phyloP scores from a whole-genome alignment of 1,139 yeast species.

The Entelexis paramagnoliae region DNA sequence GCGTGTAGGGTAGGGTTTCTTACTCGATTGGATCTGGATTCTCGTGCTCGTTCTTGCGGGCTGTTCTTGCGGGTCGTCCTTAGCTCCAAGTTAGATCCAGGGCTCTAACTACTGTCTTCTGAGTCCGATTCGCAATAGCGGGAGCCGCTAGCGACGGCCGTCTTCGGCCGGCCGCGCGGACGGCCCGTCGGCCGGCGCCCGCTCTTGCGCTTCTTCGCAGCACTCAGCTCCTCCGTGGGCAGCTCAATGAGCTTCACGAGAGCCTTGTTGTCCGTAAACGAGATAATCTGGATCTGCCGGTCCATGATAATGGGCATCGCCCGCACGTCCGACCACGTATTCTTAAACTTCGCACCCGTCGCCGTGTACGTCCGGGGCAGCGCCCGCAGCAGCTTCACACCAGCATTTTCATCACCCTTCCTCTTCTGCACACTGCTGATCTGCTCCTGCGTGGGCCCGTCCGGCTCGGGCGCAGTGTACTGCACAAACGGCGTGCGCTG shows the following conservation, averaged over 20 bases:
- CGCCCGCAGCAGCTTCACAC: not conserved
- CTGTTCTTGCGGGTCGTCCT: too few species aligned
- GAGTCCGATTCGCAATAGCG: too few species aligned
- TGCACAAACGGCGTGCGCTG: not conserved
- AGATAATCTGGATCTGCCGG: not conserved
- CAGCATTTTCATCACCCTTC: conserved; percentile 30
- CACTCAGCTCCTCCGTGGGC: not conserved
- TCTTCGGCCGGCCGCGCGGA: not conserved
- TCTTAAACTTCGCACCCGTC: conserved; percentile 21
- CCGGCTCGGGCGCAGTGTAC: conserved; percentile 14
- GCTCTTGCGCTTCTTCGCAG: not conserved
- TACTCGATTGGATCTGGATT: not conserved
- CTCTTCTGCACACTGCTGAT: conserved; percentile 35
- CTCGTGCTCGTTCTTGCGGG: too few species aligned
- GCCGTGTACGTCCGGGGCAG: conserved; percentile 30
- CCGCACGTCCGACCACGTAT: not conserved
- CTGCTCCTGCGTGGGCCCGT: conserved; percentile 31
- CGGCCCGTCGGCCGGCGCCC: not conserved
- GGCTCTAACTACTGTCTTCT: too few species aligned
- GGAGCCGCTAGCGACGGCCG: too few species aligned
- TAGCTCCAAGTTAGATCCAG: too few species aligned
- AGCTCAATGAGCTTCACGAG: not conserved
- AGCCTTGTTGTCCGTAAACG: not conserved
- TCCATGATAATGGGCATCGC: not conserved
- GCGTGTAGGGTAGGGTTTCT: not conserved